Conservation (phyloP, 805 yeast species). For the Kazachstania kunashirensis region DNA sequence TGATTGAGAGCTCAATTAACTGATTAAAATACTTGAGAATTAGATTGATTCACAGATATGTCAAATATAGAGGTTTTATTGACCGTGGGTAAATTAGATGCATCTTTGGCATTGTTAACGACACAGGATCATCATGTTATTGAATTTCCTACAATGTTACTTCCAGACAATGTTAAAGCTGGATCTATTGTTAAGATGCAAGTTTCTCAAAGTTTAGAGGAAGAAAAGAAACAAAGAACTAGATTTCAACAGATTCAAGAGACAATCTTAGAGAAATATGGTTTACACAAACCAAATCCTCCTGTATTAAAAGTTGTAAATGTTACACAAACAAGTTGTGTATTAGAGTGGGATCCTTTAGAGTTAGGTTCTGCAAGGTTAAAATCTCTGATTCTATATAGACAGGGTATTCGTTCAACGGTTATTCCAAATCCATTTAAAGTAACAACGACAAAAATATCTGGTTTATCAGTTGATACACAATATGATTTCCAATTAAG, state of each 20-base stretch:
- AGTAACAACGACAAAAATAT: slow-evolving; percentile 73
- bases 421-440: slow-evolving; percentile 75
- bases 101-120: slow-evolving; percentile 81
- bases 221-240: slow-evolving; percentile 50
- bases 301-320: slow-evolving; percentile 67
- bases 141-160: slow-evolving; percentile 89
- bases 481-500: slow-evolving; percentile 69
- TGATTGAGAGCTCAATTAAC: no score
- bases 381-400: slow-evolving; percentile 66
- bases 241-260: slow-evolving; percentile 61
- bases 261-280: slow-evolving; percentile 62
- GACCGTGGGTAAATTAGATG: slow-evolving; percentile 93
- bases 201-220: slow-evolving; percentile 66
- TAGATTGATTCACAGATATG: no score
- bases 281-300: slow-evolving; percentile 55
- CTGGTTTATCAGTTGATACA: slow-evolving; percentile 85
- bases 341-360: slow-evolving; percentile 85
- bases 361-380: slow-evolving; percentile 75
- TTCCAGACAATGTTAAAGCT: slow-evolving; percentile 84
- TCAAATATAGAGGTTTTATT: slow-evolving; percentile 68
- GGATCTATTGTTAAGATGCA: slow-evolving; percentile 84
- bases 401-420: slow-evolving; percentile 52
- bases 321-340: slow-evolving; percentile 90
- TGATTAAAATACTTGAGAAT: no score
- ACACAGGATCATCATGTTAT: slow-evolving; percentile 90